These are phyloP conservation scores for Helianthus annuus DNA, from an alignment of 129 eudicot species.

Conservation along the genomic window DNA sequence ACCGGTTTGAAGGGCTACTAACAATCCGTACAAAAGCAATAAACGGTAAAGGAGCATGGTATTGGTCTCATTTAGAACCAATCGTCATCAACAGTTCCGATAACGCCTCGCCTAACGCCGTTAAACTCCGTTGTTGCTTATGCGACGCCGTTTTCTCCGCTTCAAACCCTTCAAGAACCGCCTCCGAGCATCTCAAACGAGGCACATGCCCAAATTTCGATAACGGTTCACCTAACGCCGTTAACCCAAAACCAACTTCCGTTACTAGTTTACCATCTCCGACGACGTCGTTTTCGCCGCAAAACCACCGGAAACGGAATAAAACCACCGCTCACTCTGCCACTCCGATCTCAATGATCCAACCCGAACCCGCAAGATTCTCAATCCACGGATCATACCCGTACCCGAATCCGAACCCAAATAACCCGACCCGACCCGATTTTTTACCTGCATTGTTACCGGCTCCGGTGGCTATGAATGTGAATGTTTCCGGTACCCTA, in stretches of 20 bases:
- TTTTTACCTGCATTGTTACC: too few relatives aligned
- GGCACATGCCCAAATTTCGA: conserved; percentile 81
- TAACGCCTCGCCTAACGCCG: conserved; percentile 62
- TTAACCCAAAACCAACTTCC: conserved; percentile 51
- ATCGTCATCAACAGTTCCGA: conserved; percentile 57
- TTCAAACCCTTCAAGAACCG: conserved; percentile 90
- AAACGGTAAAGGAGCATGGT: conserved; percentile 97
- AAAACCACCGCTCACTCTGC: too few relatives aligned
- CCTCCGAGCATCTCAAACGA: conserved; percentile 87
- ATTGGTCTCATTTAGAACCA: conserved; percentile 91
- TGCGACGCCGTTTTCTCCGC: conserved; percentile 84
- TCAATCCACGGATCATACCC: conserved; percentile 23
- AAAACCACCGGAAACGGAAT: conserved; percentile 48
- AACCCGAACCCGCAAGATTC: conserved; percentile 36
- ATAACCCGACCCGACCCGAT: too few relatives aligned
- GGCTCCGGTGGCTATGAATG: too few relatives aligned
- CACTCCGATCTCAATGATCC: too few relatives aligned
- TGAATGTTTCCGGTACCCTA: too few relatives aligned
- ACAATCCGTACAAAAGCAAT: conserved; percentile 86
- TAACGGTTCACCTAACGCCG: conserved; percentile 7
- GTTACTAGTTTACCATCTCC: conserved; percentile 26
- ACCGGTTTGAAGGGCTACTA: conserved; percentile 67
- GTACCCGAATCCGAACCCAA: too few relatives aligned
- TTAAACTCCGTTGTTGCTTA: conserved; percentile 71
- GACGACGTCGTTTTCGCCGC: conserved; percentile 27